Evolutionary conservation across 2,329 filamentous ascomycete species (phyloP).

Genomic region (Hypoxylon sp.): DNA sequence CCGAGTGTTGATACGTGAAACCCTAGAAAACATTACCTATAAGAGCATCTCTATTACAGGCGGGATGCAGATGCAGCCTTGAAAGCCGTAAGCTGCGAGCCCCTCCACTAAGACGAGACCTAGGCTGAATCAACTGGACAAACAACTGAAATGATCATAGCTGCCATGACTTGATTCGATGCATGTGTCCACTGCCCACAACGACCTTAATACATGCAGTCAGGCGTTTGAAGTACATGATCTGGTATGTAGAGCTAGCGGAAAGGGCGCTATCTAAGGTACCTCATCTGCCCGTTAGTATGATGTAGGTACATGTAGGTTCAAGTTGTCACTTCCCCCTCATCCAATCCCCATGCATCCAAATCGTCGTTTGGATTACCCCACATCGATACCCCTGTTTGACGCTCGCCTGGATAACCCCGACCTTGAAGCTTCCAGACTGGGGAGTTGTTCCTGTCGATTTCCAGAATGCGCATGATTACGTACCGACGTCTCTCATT

Average conservation of each 20-base stretch:
- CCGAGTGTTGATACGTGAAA: slow-evolving; percentile 15
- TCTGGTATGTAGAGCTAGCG: not conserved
- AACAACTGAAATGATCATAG: not conserved
- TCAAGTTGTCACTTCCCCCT: slow-evolving; percentile 11
- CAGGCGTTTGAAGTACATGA: slow-evolving; percentile 1
- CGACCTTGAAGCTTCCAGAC: slow-evolving; percentile 25
- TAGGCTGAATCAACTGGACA: slow-evolving; percentile 17
- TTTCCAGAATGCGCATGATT: slow-evolving; percentile 35
- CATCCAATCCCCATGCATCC: slow-evolving; percentile 24
- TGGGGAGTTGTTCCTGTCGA: slow-evolving; percentile 34
- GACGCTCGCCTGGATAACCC: slow-evolving; percentile 6
- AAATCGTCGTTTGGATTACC: slow-evolving; percentile 29
- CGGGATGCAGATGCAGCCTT: slow-evolving; percentile 37
- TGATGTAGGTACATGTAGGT: not conserved
- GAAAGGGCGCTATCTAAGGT: too few relatives aligned
- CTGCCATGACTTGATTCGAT: too few relatives aligned
- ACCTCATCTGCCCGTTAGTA: not conserved
- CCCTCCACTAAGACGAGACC: slow-evolving; percentile 20
- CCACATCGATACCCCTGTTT: slow-evolving; percentile 39
- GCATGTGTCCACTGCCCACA: too few relatives aligned
- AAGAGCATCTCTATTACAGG: slow-evolving; percentile 33
- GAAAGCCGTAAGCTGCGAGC: slow-evolving; percentile 25
- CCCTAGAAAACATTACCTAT: slow-evolving; percentile 34
- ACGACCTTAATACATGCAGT: not conserved
- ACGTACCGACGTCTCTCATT: slow-evolving; percentile 8